A percentile compares a stretch with the other conserved stretches of the same genome.
phyloP scores from a whole-genome alignment of 2,329 filamentous ascomycete genomes.

The Thelonectria blattea region DNA sequence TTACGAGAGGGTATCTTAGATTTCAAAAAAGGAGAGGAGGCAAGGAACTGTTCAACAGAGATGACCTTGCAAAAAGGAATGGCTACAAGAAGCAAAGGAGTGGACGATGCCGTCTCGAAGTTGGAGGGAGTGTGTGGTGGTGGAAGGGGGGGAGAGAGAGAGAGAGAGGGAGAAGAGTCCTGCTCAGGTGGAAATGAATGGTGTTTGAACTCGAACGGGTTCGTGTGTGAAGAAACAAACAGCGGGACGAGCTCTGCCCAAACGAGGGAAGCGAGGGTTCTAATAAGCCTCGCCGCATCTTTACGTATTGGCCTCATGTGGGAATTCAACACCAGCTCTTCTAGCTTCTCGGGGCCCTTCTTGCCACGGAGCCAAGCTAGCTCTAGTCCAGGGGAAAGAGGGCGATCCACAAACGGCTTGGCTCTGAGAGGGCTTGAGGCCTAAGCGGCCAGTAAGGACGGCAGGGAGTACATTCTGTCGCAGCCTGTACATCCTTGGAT shows the following conservation, averaged over 20 bases:
- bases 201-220: constrained; percentile 36
- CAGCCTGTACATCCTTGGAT: not conserved
- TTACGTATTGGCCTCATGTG: constrained; percentile 29
- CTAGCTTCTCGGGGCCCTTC: constrained; percentile 21
- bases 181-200: constrained; percentile 40
- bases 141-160: constrained; percentile 22
- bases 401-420: constrained; percentile 12
- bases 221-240: constrained; percentile 33
- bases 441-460: not conserved
- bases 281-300: constrained; percentile 35
- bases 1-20: constrained; percentile 34
- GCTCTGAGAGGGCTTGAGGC: constrained; percentile 6
- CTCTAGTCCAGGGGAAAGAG: constrained; percentile 8
- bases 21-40: constrained; percentile 28
- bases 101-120: constrained; percentile 31
- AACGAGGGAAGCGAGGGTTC: constrained; percentile 35
- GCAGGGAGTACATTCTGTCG: not conserved
- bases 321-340: constrained; percentile 31
- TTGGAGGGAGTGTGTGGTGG: constrained; percentile 35
- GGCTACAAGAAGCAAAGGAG: constrained; percentile 30
- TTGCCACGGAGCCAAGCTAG: constrained; percentile 7
- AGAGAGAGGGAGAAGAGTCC: constrained; percentile 37
- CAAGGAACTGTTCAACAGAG: constrained; percentile 39
- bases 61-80: constrained; percentile 33
- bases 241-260: constrained; percentile 9